A percentile compares a stretch with the other conserved stretches of the same genome.
These are phyloP conservation scores for Phylloporus sp. DNA, from an alignment of 768 basidiomycete genomes.

Conservation along the genomic window DNA sequence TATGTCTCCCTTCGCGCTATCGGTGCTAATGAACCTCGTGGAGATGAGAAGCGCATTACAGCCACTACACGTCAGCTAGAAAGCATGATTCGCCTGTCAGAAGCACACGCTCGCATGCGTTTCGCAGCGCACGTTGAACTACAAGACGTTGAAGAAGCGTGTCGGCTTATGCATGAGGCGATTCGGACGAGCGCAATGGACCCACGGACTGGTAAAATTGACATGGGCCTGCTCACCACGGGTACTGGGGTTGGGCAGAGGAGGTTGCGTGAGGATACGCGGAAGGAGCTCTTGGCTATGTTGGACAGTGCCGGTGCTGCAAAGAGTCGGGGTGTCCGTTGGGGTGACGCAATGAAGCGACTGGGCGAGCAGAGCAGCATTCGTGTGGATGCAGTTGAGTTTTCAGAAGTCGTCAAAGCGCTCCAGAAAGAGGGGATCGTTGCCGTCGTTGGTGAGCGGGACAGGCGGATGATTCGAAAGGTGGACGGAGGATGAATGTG, in stretches of 20 bases:
- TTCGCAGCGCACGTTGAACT: constrained; percentile 85
- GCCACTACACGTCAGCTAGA: constrained; percentile 98
- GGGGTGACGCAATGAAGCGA: constrained; percentile 75
- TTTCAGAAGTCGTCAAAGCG: constrained; percentile 70
- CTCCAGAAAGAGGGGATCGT: constrained; percentile 85
- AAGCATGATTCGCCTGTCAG: constrained; percentile 92
- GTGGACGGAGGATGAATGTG: constrained; percentile 44
- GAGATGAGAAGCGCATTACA: constrained; percentile 90
- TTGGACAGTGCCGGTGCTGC: constrained; percentile 49
- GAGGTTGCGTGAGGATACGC: constrained; percentile 85
- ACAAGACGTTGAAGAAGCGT: constrained; percentile 85
- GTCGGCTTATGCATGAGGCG: constrained; percentile 93
- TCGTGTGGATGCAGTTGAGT: constrained; percentile 75
- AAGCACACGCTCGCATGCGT: constrained; percentile 96
- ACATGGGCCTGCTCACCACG: constrained; percentile 92
- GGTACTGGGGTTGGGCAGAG: constrained; percentile 88
- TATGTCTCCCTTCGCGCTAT: constrained; percentile 95
- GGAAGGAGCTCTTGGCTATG: constrained; percentile 69
- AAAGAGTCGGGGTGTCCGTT: constrained; percentile 62
- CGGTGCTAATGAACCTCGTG: constrained; percentile 79
- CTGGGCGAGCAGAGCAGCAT: constrained; percentile 84
- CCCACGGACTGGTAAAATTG: constrained; percentile 94
- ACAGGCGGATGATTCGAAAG: constrained; percentile 73
- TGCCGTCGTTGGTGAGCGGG: constrained; percentile 84
- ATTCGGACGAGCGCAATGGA: constrained; percentile 94